Evolutionary conservation across 2,329 filamentous ascomycete genomes (phyloP), one percentile per base, ranked within the genome.

Genomic region (Phyllosticta citribraziliensis): DNA sequence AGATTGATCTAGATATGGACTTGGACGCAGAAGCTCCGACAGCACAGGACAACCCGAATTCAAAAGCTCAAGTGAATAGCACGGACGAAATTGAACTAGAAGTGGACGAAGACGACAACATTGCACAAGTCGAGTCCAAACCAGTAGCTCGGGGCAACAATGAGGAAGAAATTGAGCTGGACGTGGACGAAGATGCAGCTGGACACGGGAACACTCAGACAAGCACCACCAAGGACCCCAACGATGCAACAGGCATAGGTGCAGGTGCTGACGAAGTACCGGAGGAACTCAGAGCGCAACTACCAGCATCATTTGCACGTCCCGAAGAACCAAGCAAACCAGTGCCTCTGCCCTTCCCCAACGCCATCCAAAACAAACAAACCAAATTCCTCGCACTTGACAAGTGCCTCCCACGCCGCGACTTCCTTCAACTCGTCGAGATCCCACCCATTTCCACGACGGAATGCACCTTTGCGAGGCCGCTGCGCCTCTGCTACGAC

Each of bases 321-420:
- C 64, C 66, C 47, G 55, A 33, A 58, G 63, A 65, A 62, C 65
- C 64, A 50, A 64, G 60, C 71, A 5, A 79, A 84, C 17, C 82
- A 82, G 35, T 40, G 11, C 53, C 19, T 19, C 61, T 74, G 10
- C 84, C 87, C 2, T 84, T 88, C 17, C 91, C 91, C 0, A 70
- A 81, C 0, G 82, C 80, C 0, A 95, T 97, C 64, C 83, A 81
- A 1, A 97, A 97, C 77, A 88, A 81, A 20, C 80, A 81, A 4
- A 95, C 93, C 2, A 81, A 86, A 12, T 99, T 99, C 73, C 80
- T 99, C 11, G 89, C 94, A 0, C 79, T 99, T 2, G 93, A 97
- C 75, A 99, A 99, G 74, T 96, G 91, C 69, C 81, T 93, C 52
- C 88, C 88, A 0, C 82, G 86, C 19, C 84, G 88, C 14, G 83